Base-by-base conservation (phyloP, 148 eudicot species). In the Talinum fruticosum region DNA sequence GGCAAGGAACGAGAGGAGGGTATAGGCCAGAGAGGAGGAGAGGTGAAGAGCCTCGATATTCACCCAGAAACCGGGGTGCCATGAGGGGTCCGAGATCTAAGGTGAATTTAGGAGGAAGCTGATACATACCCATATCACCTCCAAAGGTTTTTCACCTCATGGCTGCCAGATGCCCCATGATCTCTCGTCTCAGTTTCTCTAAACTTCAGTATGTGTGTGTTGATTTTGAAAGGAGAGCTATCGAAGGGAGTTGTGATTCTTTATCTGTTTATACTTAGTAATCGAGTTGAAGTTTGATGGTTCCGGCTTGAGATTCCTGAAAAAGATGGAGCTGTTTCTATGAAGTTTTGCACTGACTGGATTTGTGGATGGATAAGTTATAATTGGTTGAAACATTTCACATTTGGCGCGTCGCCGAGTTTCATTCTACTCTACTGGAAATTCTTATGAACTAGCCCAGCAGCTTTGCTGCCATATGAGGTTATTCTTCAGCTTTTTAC, bases 31-130 rank as follows among this genome's bases (percentile, higher is more conserved):
- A 79, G 33, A 75, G 69, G 76, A 83, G 47, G 79, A 81, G 84
- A 79, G 69, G 29, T 33, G 86, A 81, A 74, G 86, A 81, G 70
- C 79, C 82, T 44, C 81, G 83, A 13, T 86, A 81, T 76, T 68
- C 86, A 73, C 59, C 84, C 67, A 78, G 76, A 59, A 32, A 44
- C 44, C 85, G 82, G 32, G 83, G 78, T 21, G 65, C 74, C 78
- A 5, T 37, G 45, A 81, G 82, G 38, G 84, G 71, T 76, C 79
- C 79, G 10, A 71, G 79, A 72, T 16, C 68, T 26, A 75, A 68
- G 73, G 54, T 45, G 0, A 76, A 73, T 71, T 36, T 72, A 23
- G 57, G 73, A 12, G 68, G 79, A 65, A 77, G 66, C 71, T 80
- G 75, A 85, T 76, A 26, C 30, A 79, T 77, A n/a, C 41, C 14